Evolutionary conservation across 306 rosid genomes (phyloP), one percentile per base, ranked within the genome.

Genomic region (Cajanus cajan): DNA sequence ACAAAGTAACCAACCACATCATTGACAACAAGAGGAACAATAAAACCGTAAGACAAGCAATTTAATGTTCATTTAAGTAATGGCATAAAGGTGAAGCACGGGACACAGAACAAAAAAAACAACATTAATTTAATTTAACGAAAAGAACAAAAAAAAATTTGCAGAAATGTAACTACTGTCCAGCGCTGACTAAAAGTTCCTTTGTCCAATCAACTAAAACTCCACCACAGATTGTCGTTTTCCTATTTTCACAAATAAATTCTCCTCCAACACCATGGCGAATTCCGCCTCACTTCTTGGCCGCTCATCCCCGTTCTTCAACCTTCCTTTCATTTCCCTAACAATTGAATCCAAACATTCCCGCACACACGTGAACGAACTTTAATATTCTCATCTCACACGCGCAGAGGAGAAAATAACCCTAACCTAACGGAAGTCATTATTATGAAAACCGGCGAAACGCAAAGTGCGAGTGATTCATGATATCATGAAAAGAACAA

Each of bases 1-100:
- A 57, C 3, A 71, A 7, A 18, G 34, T 34, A 39, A 39, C 31
- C 31, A 28, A 28, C 19, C 61, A 41, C 72, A 33, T 24, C 73
- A 65, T 48, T 7, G 36, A 71, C 57, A 43, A 34, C 43, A 37
- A 71, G 54, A 85, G 34, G 43, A 65, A 79, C 67, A 71, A 47
- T 57, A 47, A 72, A 54, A 50, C 50, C 52, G 59, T 22, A 57
- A 6, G 5, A 44, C 13, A 62, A 70, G 14, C 48, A 61, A 68
- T 31, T 74, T 8, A 18, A 75, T 34, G 7, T 24, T 21, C 50
- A 40, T 62, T 65, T 16, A 73, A 72, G 81, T 28, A 8, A 33
- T 15, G 12, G 12, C 47, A 52, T 73, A 73, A 24, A 1, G 5
- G 21, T 34, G 40, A 73, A 72, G 40, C 71, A 75, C 41, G 24